Base-by-base conservation (phyloP, 371 early-diverging fungal species). In the Haplosporangium sp. region DNA sequence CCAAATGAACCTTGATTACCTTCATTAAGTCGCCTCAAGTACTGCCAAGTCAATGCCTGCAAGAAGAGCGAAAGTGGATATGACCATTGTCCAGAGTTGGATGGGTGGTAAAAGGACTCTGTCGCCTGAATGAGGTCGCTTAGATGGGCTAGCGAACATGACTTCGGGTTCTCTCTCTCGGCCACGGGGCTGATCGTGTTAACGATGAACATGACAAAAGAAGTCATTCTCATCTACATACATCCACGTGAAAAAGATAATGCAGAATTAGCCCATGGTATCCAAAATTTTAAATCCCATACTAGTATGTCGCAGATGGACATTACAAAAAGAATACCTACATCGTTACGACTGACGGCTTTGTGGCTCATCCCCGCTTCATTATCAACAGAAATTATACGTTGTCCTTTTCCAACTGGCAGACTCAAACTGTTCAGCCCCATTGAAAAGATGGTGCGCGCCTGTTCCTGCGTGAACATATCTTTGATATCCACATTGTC, bases 31-130 rank as follows among this genome's bases (percentile, higher is more conserved):
- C 96, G 85, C 60, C 85, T 84, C 70, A 95, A 71, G 55, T 94
- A 93, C 45, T 90, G 89, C 41, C 68, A 74, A 5, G 90, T 64
- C 18, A 95, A 76, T 54, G 82, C 77, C 18, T 90, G 87, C 43
- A 90, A 59, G 62, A 95, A 92, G 5, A 83, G 75, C 0, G 93
- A 87, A 10, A 96, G 82, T 11, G 75, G 74, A 52, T 82, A 84
- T 9, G 92, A 89, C 96, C 97, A 96, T 42, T 81, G 65, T 4
- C 97, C 97, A 67, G 84, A 83, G 75, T 97, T 97, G 8, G 95
- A 94, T 6, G 97, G 97, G 73, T 97, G 96, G 70, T 85, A 95
- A 64, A 90, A 96, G 0, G 92, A 87, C 81, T 96, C 97, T 23
- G 90, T 89, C 36, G 95, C 94, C 63, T 93, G 94, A 47, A 96